Conservation (phyloP, 2,329 filamentous ascomycete species). For the Phialophora tarda region DNA sequence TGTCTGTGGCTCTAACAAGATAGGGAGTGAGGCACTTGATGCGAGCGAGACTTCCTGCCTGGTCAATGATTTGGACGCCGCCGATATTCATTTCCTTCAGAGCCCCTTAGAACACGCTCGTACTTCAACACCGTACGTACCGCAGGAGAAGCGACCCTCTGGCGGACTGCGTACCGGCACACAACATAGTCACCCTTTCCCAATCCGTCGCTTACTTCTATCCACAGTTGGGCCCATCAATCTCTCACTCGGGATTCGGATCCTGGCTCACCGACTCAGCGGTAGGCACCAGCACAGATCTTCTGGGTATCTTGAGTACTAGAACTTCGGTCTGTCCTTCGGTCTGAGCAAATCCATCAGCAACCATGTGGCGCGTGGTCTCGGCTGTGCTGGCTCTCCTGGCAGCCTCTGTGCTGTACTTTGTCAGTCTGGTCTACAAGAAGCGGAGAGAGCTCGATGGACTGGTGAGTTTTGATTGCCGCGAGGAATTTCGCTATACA, state of each 20-base stretch:
- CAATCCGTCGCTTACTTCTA: conserved; percentile 4
- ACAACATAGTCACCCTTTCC: background rate
- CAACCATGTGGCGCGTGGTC: conserved; percentile 22
- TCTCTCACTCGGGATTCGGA: background rate
- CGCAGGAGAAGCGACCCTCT: background rate
- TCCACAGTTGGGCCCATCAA: background rate
- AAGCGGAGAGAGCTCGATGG: conserved; percentile 34
- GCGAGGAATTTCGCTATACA: background rate
- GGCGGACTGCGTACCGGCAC: background rate
- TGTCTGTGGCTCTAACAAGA: background rate
- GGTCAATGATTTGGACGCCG: background rate
- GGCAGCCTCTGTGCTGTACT: conserved; percentile 28
- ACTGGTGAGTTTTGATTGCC: conserved; percentile 30
- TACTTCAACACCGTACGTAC: background rate
- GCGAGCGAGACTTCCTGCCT: background rate
- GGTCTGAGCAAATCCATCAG: background rate
- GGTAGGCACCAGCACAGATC: background rate
- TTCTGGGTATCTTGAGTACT: background rate
- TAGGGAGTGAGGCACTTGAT: background rate
- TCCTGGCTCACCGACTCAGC: background rate
- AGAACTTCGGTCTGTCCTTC: background rate
- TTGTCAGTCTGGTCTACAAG: conserved; percentile 34
- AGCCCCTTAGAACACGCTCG: too few species aligned
- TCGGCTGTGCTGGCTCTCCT: conserved; percentile 25
- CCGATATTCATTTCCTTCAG: background rate